Percentiles rank a stretch among this genome's conserved stretches.
These are phyloP conservation scores for Sugiyamaella sp. DNA, from an alignment of 1,139 yeast genomes.

Conservation along the genomic window DNA sequence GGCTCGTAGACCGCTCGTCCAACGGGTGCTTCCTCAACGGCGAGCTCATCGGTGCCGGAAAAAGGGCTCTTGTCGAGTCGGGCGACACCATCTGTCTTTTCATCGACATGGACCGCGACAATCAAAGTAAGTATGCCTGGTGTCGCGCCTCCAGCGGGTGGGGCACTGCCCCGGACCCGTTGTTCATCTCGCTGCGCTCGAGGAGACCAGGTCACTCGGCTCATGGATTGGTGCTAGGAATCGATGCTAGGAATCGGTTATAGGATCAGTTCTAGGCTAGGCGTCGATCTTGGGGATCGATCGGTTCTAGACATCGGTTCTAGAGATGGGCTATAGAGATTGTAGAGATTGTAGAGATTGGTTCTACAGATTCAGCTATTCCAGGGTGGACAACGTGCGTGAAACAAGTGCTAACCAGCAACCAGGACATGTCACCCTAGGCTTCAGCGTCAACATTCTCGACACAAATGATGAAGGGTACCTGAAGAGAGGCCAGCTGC, in stretches of 20 bases:
- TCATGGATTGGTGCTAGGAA: too few species aligned
- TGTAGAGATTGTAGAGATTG: too few species aligned
- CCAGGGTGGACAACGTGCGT: neutral
- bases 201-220: too few species aligned
- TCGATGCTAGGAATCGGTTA: too few species aligned
- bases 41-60: conserved; percentile 59
- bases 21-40: conserved; percentile 77
- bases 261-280: too few species aligned
- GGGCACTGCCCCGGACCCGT: neutral
- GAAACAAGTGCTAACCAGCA: neutral
- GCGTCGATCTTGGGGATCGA: too few species aligned
- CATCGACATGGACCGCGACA: conserved; percentile 49
- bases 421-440: conserved; percentile 10
- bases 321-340: too few species aligned
- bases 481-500: conserved; percentile 23
- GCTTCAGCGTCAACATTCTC: conserved; percentile 12
- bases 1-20: conserved; percentile 80
- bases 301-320: too few species aligned
- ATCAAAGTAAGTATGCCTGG: conserved; percentile 9
- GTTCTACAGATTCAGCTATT: too few species aligned
- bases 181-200: neutral
- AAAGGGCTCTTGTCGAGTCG: conserved; percentile 60
- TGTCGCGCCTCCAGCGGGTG: neutral
- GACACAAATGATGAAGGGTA: conserved; percentile 6
- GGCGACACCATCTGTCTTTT: conserved; percentile 70